Evolutionary conservation across 1,139 yeast genomes (phyloP).

Genomic region (Waltiozyma sp.): DNA sequence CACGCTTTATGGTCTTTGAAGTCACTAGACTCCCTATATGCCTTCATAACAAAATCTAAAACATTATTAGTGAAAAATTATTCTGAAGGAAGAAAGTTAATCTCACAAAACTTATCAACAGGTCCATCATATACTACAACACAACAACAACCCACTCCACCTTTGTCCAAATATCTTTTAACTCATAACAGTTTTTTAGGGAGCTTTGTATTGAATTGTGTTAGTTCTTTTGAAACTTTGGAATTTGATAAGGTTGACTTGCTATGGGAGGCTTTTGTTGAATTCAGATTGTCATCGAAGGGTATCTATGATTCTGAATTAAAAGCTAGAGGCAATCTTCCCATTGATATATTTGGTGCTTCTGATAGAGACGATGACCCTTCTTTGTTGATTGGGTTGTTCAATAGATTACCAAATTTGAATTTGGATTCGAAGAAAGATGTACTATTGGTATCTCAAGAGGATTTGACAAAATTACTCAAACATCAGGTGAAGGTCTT

Average conservation of each 20-base stretch:
- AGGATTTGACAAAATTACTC: constrained; percentile 41
- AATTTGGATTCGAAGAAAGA: constrained; percentile 1
- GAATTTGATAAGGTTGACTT: constrained; percentile 46
- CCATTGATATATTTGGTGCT: constrained; percentile 14
- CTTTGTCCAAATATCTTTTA: constrained; percentile 16
- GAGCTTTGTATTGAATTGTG: constrained; percentile 29
- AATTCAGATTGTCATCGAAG: constrained; percentile 33
- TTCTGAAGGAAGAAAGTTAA: constrained; percentile 10
- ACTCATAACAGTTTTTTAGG: constrained; percentile 31
- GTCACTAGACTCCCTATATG: constrained; percentile 18
- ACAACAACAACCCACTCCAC: constrained; percentile 1
- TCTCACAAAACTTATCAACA: not conserved
- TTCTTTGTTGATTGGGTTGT: constrained; percentile 3
- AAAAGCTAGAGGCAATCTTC: constrained; percentile 1
- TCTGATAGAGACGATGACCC: constrained; percentile 14
- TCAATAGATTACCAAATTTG: constrained; percentile 1
- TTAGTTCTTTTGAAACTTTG: constrained; percentile 39
- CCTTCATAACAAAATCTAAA: constrained; percentile 21
- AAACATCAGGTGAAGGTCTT: constrained; percentile 46
- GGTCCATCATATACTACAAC: not conserved
- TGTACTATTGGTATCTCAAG: constrained; percentile 34
- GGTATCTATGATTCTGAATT: constrained; percentile 4
- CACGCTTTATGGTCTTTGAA: constrained; percentile 21
- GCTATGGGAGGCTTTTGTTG: constrained; percentile 44
- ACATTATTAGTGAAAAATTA: constrained; percentile 18